phyloP scores from a whole-genome alignment of 2,329 filamentous ascomycete genomes.

The Ampelomyces quisqualis region DNA sequence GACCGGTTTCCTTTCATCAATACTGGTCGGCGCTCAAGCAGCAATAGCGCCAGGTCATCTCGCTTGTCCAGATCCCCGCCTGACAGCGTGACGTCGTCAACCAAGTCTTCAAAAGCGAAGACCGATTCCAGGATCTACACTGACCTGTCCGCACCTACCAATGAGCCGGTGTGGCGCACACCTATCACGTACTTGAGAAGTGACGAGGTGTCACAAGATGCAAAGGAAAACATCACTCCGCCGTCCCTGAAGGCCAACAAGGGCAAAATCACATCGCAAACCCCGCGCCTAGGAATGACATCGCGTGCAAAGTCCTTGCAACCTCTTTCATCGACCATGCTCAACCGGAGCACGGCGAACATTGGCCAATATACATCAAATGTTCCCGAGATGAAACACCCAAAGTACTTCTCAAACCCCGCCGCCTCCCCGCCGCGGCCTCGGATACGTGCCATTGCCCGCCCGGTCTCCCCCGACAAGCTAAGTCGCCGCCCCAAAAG shows the following conservation, averaged over 20 bases:
- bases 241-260: slow-evolving; percentile 1
- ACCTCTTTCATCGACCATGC: slow-evolving; percentile 11
- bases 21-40: slow-evolving; percentile 34
- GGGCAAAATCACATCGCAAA: neutral
- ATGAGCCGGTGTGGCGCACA: slow-evolving; percentile 8
- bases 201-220: slow-evolving; percentile 6
- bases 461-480: slow-evolving; percentile 23
- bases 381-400: slow-evolving; percentile 4
- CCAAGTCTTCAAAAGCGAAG: slow-evolving; percentile 10
- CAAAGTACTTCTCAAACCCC: slow-evolving; percentile 3
- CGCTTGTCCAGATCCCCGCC: slow-evolving; percentile 15
- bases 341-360: slow-evolving; percentile 15
- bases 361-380: slow-evolving; percentile 17
- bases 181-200: slow-evolving; percentile 9
- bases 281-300: slow-evolving; percentile 1
- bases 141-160: slow-evolving; percentile 15
- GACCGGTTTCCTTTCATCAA: slow-evolving; percentile 48
- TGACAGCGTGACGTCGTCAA: slow-evolving; percentile 17
- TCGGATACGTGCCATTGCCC: slow-evolving; percentile 16
- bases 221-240: slow-evolving; percentile 31
- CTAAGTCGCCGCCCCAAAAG: slow-evolving; percentile 31
- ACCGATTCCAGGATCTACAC: slow-evolving; percentile 22
- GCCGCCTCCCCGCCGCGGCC: slow-evolving; percentile 12
- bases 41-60: slow-evolving; percentile 26
- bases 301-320: slow-evolving; percentile 22